Evolutionary conservation across 2,329 filamentous ascomycete genomes (phyloP).

Genomic region (Fusarium nematophilum): DNA sequence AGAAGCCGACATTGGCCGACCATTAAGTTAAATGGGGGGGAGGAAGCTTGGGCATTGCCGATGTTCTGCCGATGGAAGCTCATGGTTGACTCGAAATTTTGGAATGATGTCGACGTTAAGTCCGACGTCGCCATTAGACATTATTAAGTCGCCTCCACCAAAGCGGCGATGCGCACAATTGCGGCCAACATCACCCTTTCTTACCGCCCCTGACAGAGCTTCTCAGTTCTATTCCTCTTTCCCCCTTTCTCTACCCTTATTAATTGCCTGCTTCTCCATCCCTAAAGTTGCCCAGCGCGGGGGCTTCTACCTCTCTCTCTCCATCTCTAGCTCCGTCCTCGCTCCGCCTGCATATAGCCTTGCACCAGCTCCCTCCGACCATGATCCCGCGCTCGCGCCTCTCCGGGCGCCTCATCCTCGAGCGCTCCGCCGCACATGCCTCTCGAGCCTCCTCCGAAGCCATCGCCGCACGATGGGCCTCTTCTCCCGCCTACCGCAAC

Average conservation of each 20-base stretch:
- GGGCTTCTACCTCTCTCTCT: constrained; percentile 34
- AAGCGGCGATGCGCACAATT: constrained; percentile 49
- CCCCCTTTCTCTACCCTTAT: constrained; percentile 7
- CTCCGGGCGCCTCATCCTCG: constrained; percentile 53
- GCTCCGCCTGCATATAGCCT: constrained; percentile 19
- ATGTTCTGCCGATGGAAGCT: constrained; percentile 48
- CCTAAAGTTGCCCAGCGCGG: constrained; percentile 39
- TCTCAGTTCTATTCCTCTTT: constrained; percentile 2
- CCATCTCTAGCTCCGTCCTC: constrained; percentile 29
- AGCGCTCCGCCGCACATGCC: constrained; percentile 47
- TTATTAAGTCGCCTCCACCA: constrained; percentile 48
- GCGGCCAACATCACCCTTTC: constrained; percentile 32
- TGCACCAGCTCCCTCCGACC: constrained; percentile 27
- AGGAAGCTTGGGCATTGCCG: constrained; percentile 28
- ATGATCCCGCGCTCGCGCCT: constrained; percentile 57
- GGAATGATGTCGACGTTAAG: constrained; percentile 45
- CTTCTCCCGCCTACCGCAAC: constrained; percentile 43
- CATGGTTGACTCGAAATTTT: constrained; percentile 46
- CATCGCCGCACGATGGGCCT: constrained; percentile 42
- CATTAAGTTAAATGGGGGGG: too few species aligned
- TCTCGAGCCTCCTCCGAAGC: constrained; percentile 41
- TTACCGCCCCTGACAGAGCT: constrained; percentile 22
- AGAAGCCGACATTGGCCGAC: constrained; percentile 28
- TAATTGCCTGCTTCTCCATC: constrained; percentile 29
- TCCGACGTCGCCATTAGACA: constrained; percentile 45